A percentile compares a stretch with the other conserved stretches of the same genome.
These are phyloP conservation scores for Nitzschia sp. DNA, from an alignment of 108 stramenopile genomes.

Conservation along the genomic window DNA sequence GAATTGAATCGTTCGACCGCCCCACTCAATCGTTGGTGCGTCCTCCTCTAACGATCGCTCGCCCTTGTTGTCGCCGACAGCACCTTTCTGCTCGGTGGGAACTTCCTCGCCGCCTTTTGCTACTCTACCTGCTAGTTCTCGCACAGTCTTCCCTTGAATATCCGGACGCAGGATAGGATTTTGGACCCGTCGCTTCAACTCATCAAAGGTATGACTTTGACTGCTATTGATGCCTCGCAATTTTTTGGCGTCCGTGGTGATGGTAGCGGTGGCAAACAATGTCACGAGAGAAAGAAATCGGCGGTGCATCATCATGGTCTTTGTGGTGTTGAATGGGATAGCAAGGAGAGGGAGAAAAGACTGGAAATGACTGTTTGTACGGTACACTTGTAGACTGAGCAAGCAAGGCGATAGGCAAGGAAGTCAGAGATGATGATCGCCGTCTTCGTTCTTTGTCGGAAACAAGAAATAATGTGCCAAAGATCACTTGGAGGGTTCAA, in stretches of 20 bases:
- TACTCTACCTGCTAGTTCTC: not conserved
- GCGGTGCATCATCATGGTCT: not conserved
- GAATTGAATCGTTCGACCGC: not conserved
- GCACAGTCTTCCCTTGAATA: slow-evolving; percentile 10
- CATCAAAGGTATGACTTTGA: not conserved
- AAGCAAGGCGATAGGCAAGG: too few relatives aligned
- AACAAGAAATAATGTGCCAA: too few relatives aligned
- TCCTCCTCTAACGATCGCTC: not conserved
- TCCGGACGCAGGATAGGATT: not conserved
- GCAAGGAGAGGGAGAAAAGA: too few relatives aligned
- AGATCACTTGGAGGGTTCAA: too few relatives aligned
- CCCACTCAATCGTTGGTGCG: too few relatives aligned
- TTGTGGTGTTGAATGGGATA: too few relatives aligned
- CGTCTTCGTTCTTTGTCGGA: too few relatives aligned
- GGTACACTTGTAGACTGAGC: too few relatives aligned
- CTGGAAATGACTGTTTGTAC: too few relatives aligned
- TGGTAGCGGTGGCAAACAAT: not conserved
- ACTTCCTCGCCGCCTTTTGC: not conserved
- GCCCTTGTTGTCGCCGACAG: not conserved
- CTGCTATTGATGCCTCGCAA: not conserved
- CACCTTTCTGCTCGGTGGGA: not conserved
- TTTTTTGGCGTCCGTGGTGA: not conserved
- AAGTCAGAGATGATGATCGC: too few relatives aligned
- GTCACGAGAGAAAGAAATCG: not conserved
- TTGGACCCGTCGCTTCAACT: not conserved